A percentile compares a stretch with the other conserved stretches of the same genome.
Evolutionary conservation across 163 green algal genomes (phyloP).

Genomic region (Volvox carteri): DNA sequence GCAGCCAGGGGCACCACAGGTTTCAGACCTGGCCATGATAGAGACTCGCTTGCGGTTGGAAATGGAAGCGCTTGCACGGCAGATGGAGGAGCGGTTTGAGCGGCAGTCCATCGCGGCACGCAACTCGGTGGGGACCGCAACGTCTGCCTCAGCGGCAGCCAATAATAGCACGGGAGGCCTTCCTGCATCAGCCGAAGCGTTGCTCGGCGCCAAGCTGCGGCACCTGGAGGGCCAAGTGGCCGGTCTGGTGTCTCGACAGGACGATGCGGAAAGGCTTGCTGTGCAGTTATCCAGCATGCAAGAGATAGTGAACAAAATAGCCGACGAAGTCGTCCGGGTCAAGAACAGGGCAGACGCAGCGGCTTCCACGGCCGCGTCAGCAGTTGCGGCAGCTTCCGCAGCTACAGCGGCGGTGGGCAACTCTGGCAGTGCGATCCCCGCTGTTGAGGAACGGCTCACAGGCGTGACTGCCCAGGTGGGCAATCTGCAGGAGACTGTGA

Average conservation of each 20-base stretch:
- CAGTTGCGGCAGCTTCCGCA: conserved; percentile 4
- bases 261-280: conserved; percentile 49
- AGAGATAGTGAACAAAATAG: conserved; percentile 49
- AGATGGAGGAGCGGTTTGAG: conserved; percentile 50
- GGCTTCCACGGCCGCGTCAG: neutral
- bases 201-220: conserved; percentile 52
- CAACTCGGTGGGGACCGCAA: neutral
- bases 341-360: conserved; percentile 44
- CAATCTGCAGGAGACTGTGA: neutral
- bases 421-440: neutral
- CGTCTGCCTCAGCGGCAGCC: neutral
- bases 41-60: conserved; percentile 48
- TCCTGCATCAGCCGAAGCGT: neutral
- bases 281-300: conserved; percentile 53
- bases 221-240: conserved; percentile 56
- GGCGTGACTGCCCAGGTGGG: neutral
- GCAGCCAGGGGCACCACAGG: neutral
- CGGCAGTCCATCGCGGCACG: conserved; percentile 1
- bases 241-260: conserved; percentile 47
- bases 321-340: conserved; percentile 58
- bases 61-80: conserved; percentile 23
- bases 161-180: neutral
- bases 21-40: conserved; percentile 28
- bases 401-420: neutral
- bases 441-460: neutral